These are phyloP conservation scores for Rhodotorula graminis DNA, from an alignment of 768 basidiomycete genomes.

Conservation along the genomic window DNA sequence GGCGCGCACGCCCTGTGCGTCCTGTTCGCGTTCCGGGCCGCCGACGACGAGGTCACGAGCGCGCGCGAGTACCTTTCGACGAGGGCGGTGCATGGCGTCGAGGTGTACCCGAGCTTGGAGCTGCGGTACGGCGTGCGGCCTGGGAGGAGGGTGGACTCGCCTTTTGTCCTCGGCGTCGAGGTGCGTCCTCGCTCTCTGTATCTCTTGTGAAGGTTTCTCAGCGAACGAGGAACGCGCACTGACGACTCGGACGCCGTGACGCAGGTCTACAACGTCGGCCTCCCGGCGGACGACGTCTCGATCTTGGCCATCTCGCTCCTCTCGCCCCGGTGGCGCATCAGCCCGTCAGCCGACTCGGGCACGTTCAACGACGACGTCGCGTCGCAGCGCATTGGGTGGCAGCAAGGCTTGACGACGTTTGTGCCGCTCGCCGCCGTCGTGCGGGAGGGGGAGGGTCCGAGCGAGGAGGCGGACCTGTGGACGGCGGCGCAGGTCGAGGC, in stretches of 20 bases:
- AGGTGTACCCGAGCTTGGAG: constrained; percentile 61
- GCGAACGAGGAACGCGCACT: neutral
- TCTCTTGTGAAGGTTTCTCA: neutral
- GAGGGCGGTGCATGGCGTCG: constrained; percentile 56
- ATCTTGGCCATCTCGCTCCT: constrained; percentile 61
- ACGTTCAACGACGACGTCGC: constrained; percentile 50
- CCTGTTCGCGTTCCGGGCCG: constrained; percentile 62
- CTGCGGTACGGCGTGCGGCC: constrained; percentile 56
- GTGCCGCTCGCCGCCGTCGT: constrained; percentile 50
- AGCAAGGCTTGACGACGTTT: constrained; percentile 54
- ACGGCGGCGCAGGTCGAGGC: constrained; percentile 18
- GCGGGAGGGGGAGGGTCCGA: constrained; percentile 43
- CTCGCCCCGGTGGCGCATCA: constrained; percentile 66
- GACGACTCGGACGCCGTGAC: neutral
- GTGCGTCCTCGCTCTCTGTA: constrained; percentile 1
- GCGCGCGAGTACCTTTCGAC: constrained; percentile 56
- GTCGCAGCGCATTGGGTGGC: constrained; percentile 50
- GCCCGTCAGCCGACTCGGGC: constrained; percentile 47
- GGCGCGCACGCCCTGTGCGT: constrained; percentile 58
- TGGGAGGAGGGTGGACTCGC: constrained; percentile 38
- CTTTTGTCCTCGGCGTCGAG: constrained; percentile 24
- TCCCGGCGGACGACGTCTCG: constrained; percentile 46
- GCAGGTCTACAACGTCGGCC: constrained; percentile 24
- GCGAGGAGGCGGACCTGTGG: constrained; percentile 3
- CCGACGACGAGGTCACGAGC: constrained; percentile 38